Percentiles rank a stretch among this genome's conserved stretches.
Evolutionary conservation across 164 flowering plant species (phyloP).

Genomic region (Piper longum): DNA sequence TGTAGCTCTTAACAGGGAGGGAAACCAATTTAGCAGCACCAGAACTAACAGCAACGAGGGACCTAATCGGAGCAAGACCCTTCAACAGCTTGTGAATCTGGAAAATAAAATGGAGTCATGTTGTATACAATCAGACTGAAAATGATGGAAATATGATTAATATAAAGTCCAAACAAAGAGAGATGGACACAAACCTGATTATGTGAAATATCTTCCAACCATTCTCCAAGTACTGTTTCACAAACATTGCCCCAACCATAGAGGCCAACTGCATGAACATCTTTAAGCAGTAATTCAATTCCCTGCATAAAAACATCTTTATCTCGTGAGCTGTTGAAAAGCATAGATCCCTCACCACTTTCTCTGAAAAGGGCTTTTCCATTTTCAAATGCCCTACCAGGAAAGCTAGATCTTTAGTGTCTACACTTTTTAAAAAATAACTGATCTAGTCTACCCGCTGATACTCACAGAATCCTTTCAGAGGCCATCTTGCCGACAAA

Average conservation of each 20-base stretch:
- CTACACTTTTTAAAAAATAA: no score
- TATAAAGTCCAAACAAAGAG: neutral
- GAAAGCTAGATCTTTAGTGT: no score
- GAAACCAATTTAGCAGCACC: slow-evolving; percentile 89
- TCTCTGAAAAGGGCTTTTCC: neutral
- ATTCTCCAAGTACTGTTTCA: slow-evolving; percentile 74
- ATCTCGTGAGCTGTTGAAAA: neutral
- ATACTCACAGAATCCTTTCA: no score
- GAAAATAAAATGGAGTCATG: neutral
- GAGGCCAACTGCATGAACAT: slow-evolving; percentile 72
- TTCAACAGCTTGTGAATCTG: slow-evolving; percentile 65
- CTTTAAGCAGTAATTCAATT: slow-evolving; percentile 79
- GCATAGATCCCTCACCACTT: neutral
- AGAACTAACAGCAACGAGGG: slow-evolving; percentile 72
- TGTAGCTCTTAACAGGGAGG: slow-evolving; percentile 69
- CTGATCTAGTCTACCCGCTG: no score
- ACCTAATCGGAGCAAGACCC: slow-evolving; percentile 78
- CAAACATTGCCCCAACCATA: slow-evolving; percentile 83
- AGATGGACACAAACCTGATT: slow-evolving; percentile 59
- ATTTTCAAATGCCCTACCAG: neutral
- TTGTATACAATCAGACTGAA: neutral
- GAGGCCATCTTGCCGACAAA: no score
- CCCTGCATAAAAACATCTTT: slow-evolving; percentile 41
- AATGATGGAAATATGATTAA: neutral
- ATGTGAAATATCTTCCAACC: slow-evolving; percentile 95